These are phyloP conservation scores for Cercis canadensis DNA, from an alignment of 306 rosid genomes.

Conservation along the genomic window DNA sequence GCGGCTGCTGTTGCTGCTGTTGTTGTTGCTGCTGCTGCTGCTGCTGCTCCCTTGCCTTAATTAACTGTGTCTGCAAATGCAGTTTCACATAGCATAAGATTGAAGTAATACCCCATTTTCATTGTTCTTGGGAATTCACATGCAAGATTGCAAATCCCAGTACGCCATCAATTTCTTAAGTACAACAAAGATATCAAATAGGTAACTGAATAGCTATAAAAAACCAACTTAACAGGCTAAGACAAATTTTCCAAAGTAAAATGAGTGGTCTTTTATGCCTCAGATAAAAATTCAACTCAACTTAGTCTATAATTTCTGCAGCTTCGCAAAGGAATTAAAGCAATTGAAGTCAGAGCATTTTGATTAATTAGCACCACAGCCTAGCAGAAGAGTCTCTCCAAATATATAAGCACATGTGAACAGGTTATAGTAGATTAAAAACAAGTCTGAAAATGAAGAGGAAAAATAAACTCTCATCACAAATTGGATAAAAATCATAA, in stretches of 20 bases:
- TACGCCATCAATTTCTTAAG: slow-evolving; percentile 24
- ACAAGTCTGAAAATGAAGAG: too few relatives aligned
- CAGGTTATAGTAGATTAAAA: too few relatives aligned
- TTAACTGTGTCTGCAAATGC: slow-evolving; percentile 74
- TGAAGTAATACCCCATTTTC: slow-evolving; percentile 28
- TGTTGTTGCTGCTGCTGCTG: slow-evolving; percentile 75
- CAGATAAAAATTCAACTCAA: too few relatives aligned
- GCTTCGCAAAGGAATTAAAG: slow-evolving; percentile 10
- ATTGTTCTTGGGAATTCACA: background rate
- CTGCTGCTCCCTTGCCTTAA: slow-evolving; percentile 94
- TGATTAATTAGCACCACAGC: slow-evolving; percentile 1
- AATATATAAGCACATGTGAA: too few relatives aligned
- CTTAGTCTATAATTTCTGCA: slow-evolving; percentile 2
- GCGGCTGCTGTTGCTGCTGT: slow-evolving; percentile 56
- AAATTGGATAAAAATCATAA: too few relatives aligned
- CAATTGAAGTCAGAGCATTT: too few relatives aligned
- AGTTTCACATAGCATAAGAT: slow-evolving; percentile 42
- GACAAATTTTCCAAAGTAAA: too few relatives aligned
- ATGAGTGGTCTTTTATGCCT: background rate
- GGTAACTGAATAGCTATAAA: too few relatives aligned
- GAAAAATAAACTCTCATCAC: too few relatives aligned
- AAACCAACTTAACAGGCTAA: too few relatives aligned
- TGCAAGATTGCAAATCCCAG: slow-evolving; percentile 14
- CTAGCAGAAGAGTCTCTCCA: too few relatives aligned
- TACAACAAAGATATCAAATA: slow-evolving; percentile 2